phyloP scores from a whole-genome alignment of 352 stramenopile genomes.

The Pythium guiyangense region DNA sequence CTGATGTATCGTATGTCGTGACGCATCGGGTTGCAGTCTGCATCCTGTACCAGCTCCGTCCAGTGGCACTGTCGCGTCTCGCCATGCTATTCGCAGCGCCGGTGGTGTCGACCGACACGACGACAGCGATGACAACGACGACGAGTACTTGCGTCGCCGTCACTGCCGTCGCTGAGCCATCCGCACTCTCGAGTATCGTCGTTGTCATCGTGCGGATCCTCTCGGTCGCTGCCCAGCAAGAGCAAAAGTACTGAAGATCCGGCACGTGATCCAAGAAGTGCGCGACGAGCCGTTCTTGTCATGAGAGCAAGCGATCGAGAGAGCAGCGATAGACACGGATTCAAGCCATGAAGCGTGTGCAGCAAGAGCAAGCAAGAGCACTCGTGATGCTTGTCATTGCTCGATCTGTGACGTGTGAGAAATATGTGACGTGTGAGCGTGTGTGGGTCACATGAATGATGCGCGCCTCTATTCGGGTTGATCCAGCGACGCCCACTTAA shows the following conservation, averaged over 20 bases:
- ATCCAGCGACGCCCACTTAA: constrained; percentile 2
- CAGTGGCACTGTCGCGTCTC: background rate
- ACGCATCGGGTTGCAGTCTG: constrained; percentile 2
- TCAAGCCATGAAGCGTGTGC: background rate
- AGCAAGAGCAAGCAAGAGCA: background rate
- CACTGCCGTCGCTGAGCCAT: constrained; percentile 5
- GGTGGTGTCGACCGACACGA: background rate
- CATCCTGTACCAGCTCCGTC: constrained; percentile 5
- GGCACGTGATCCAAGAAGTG: constrained; percentile 59
- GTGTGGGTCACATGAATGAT: background rate
- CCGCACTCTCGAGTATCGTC: constrained; percentile 5
- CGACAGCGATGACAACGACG: background rate
- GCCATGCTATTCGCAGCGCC: background rate
- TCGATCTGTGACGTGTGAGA: constrained; percentile 14
- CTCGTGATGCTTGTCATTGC: no score
- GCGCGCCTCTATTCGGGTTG: constrained; percentile 19
- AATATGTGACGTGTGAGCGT: background rate
- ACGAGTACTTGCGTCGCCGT: background rate
- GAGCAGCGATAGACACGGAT: background rate
- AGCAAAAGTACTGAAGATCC: constrained; percentile 61
- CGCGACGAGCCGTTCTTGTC: constrained; percentile 54
- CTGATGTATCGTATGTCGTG: no score
- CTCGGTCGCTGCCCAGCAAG: constrained; percentile 8
- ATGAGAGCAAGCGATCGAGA: constrained; percentile 2
- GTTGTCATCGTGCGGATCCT: constrained; percentile 1